These are phyloP conservation scores for Aspergillus amoenus DNA, from an alignment of 2,329 filamentous ascomycete species.

Conservation along the genomic window DNA sequence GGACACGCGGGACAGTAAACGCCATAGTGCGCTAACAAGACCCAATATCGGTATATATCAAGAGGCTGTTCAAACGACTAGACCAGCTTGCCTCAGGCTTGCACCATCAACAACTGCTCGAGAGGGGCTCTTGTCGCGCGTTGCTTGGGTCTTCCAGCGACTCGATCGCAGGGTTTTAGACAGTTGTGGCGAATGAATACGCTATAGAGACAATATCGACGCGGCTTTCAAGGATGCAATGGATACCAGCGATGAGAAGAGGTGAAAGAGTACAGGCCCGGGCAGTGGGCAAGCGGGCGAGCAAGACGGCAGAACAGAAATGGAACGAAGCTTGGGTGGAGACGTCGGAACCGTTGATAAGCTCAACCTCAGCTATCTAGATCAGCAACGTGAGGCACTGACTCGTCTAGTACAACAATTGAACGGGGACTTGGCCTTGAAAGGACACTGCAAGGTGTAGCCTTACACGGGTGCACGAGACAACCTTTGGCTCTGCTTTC, in stretches of 20 bases:
- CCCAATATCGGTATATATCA: neutral
- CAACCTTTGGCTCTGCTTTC: neutral
- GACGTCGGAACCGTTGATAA: constrained; percentile 5
- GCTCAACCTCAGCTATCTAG: neutral
- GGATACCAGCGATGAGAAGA: neutral
- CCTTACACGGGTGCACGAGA: neutral
- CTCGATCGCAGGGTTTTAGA: neutral
- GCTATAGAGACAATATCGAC: neutral
- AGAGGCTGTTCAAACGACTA: neutral
- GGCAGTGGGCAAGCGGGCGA: neutral
- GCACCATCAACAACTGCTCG: neutral
- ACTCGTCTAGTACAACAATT: neutral
- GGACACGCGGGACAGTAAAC: constrained; percentile 62
- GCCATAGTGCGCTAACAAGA: neutral
- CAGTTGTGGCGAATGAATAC: neutral
- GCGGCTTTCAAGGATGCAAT: neutral
- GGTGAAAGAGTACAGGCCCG: neutral
- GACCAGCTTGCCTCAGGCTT: neutral
- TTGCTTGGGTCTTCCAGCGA: neutral
- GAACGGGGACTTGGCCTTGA: neutral
- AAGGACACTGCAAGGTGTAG: neutral
- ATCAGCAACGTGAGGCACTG: neutral
- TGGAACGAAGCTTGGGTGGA: constrained; percentile 5
- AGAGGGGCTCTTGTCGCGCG: neutral
- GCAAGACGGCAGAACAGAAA: neutral